A percentile compares a stretch with the other conserved stretches of the same genome.
Evolutionary conservation across 129 eudicot genomes (phyloP).

Genomic region (Oenanthe sinensis): DNA sequence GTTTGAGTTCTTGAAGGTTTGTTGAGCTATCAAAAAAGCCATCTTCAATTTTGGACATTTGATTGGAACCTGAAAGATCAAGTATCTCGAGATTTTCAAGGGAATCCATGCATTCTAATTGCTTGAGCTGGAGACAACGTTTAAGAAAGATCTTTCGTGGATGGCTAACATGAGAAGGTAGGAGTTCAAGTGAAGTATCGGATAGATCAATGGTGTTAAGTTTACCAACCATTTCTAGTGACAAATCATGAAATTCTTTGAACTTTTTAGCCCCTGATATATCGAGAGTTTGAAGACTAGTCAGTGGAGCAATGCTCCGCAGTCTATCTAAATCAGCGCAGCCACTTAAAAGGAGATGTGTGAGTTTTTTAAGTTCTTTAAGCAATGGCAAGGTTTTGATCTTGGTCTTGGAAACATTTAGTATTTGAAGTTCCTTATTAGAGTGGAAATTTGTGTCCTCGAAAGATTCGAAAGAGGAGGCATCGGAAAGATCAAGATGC

Average conservation of each 20-base stretch:
- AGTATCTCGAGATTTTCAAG: constrained; percentile 33
- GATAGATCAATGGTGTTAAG: constrained; percentile 40
- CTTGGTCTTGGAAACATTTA: constrained; percentile 10
- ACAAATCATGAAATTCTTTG: constrained; percentile 27
- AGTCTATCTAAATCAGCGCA: constrained; percentile 33
- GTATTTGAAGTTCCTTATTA: constrained; percentile 17
- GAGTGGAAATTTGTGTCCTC: background rate
- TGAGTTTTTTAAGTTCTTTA: constrained; percentile 2
- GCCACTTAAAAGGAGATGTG: constrained; percentile 21
- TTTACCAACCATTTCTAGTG: constrained; percentile 19
- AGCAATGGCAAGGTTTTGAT: constrained; percentile 10
- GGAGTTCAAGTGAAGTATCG: constrained; percentile 17
- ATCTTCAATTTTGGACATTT: constrained; percentile 13
- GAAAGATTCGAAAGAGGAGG: constrained; percentile 21
- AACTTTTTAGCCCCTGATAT: constrained; percentile 28
- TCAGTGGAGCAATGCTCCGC: constrained; percentile 24
- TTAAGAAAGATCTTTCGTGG: constrained; percentile 29
- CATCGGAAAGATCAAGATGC: constrained; percentile 34
- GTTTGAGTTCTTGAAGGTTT: constrained; percentile 32
- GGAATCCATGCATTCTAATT: constrained; percentile 14
- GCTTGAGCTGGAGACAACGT: constrained; percentile 20
- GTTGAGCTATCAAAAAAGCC: constrained; percentile 23
- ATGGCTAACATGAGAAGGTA: constrained; percentile 30
- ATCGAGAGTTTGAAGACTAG: constrained; percentile 42
- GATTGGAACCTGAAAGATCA: constrained; percentile 35